Conservation (phyloP, 2,329 filamentous ascomycete species). For the Xylaria sp. region DNA sequence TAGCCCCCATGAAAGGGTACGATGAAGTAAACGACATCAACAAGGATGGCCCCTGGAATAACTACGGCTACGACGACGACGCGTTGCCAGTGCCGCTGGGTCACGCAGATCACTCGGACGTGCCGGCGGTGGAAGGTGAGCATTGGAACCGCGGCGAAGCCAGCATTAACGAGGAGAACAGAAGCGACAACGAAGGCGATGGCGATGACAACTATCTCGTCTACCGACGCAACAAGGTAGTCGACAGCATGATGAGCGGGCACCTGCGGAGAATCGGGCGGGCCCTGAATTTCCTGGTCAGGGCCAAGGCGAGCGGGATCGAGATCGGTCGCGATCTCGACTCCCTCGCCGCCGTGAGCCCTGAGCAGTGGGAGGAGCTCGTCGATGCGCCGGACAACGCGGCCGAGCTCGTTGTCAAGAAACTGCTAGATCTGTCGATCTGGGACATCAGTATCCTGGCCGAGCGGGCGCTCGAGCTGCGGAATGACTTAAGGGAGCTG, state of each 20-base stretch:
- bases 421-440: not conserved
- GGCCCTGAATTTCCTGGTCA: slow-evolving; percentile 20
- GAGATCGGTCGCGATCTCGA: slow-evolving; percentile 2
- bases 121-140: not conserved
- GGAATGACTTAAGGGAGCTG: not conserved
- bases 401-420: not conserved
- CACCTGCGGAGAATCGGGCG: slow-evolving; percentile 3
- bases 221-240: not conserved
- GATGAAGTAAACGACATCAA: not conserved
- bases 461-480: not conserved
- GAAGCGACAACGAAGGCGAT: not conserved
- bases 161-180: not conserved
- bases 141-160: not conserved
- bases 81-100: not conserved
- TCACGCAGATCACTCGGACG: not conserved
- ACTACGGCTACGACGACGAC: not conserved
- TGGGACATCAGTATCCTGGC: slow-evolving; percentile 2
- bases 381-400: not conserved
- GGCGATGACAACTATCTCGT: not conserved
- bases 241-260: not conserved
- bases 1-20: too few relatives aligned
- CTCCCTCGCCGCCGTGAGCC: slow-evolving; percentile 5
- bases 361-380: slow-evolving; percentile 8
- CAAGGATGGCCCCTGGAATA: not conserved
- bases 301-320: slow-evolving; percentile 15